Conservation (phyloP, 352 stramenopile genomes). For the Pythium sp. region DNA sequence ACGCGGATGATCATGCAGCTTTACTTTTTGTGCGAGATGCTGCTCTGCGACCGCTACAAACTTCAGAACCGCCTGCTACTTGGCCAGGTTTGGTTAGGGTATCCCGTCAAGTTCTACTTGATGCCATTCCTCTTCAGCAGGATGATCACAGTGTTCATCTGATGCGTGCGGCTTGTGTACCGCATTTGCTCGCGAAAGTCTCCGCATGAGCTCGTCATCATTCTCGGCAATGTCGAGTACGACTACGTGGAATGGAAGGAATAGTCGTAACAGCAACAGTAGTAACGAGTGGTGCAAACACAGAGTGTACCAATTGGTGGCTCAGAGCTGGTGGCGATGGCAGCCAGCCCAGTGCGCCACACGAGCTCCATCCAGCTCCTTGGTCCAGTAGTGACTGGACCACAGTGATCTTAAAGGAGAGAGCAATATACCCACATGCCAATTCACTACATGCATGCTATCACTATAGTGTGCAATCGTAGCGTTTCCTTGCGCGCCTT, state of each 20-base stretch:
- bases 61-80: constrained; percentile 20
- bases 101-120: constrained; percentile 8
- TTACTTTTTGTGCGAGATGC: constrained; percentile 9
- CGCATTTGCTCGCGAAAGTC: constrained; percentile 4
- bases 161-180: constrained; percentile 8
- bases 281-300: not conserved
- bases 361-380: constrained; percentile 3
- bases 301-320: not conserved
- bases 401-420: not conserved
- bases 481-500: no score
- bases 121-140: constrained; percentile 16
- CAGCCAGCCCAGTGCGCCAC: not conserved
- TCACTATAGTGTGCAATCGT: no score
- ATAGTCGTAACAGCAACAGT: not conserved
- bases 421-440: no score
- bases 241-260: constrained; percentile 7
- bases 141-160: constrained; percentile 16
- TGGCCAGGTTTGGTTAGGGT: not conserved
- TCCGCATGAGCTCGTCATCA: constrained; percentile 11
- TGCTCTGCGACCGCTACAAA: constrained; percentile 15
- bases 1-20: constrained; percentile 17
- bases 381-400: not conserved
- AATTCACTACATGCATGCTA: no score
- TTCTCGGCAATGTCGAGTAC: constrained; percentile 12
- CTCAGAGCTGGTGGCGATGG: not conserved